Conservation (phyloP, 108 stramenopile genomes). For the Stephanodiscus minutulus region DNA sequence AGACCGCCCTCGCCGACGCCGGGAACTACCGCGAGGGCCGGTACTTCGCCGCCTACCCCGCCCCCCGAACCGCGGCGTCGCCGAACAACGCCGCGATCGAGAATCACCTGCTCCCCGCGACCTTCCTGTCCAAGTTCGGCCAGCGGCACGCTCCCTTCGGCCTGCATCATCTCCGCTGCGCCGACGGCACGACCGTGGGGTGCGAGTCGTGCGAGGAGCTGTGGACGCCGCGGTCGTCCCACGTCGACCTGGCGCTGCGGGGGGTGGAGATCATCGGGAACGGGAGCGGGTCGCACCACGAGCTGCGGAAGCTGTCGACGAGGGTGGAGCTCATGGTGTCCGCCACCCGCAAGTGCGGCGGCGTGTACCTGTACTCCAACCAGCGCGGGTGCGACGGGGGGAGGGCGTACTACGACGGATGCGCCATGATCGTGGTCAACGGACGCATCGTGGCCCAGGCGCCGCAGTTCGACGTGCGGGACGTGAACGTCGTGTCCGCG, state of each 20-base stretch:
- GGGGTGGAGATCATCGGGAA: conserved; percentile 98
- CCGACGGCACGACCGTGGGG: conserved; percentile 80
- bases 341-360: conserved; percentile 95
- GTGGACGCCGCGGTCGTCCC: conserved; percentile 91
- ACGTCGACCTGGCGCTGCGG: conserved; percentile 87
- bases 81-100: conserved; percentile 40
- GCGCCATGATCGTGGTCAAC: conserved; percentile 92
- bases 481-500: conserved; percentile 93
- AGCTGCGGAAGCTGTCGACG: conserved; percentile 86
- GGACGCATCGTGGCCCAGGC: conserved; percentile 94
- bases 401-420: conserved; percentile 94
- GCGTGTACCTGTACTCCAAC: conserved; percentile 97
- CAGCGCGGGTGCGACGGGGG: conserved; percentile 98
- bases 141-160: conserved; percentile 79
- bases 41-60: conserved; percentile 90
- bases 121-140: conserved; percentile 52
- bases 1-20: conserved; percentile 88
- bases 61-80: not conserved
- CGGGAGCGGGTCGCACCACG: conserved; percentile 96
- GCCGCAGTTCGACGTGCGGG: conserved; percentile 87
- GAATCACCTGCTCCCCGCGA: conserved; percentile 43
- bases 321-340: conserved; percentile 86
- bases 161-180: conserved; percentile 53
- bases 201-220: conserved; percentile 98
- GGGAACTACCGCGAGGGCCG: conserved; percentile 98